Base-by-base conservation (phyloP, 495 filamentous ascomycete species). In the Pyronema omphalodes region DNA sequence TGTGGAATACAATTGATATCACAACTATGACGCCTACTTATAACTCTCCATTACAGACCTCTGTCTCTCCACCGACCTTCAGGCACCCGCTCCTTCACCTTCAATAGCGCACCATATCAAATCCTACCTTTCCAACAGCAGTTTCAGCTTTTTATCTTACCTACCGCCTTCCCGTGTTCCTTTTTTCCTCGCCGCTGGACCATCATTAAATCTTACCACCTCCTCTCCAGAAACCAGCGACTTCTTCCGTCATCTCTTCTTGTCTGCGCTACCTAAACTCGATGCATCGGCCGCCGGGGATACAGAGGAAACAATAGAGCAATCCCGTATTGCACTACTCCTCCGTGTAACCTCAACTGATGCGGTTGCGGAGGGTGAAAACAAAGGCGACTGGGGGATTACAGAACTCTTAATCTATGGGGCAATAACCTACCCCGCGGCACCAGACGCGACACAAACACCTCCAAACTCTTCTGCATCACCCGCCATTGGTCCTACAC, bases 371-470 rank as follows among this genome's bases (percentile, higher is more conserved):
- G 12, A 33, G 11, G 36, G 18, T 17, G 50, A 52, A 33, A 40
- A 40, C 8, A 14, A 17, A 9, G 60, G 57, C 7, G 56, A 62
- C 35, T 64, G 61, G 61, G 47, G 51, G 34, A 54, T 63, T 34
- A 64, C 61, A 0, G 61, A 64, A 36, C 44, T 64, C 33, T 57
- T 53, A 8, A 64, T 64, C 47, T 64, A 64, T 40, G 61, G 60
- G 37, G 60, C 60, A 23, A 55, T 63, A 15, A 34, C 52, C 1
- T 54, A 63, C 51, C 8, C 48, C 60, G 17, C 44, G 51, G 50
- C 34, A 43, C 39, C 19, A 51, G 52, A 12, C 12, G 11, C 43
- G 39, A 23, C n/a, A 37, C 52, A 37, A 44, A 63, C 61, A 3
- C 61, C 61, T 6, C 61, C 60, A 3, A 56, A 60, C 57, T 64